phyloP scores from a whole-genome alignment of 192 early-diverging fungal species.

The Coemansia sp. region DNA sequence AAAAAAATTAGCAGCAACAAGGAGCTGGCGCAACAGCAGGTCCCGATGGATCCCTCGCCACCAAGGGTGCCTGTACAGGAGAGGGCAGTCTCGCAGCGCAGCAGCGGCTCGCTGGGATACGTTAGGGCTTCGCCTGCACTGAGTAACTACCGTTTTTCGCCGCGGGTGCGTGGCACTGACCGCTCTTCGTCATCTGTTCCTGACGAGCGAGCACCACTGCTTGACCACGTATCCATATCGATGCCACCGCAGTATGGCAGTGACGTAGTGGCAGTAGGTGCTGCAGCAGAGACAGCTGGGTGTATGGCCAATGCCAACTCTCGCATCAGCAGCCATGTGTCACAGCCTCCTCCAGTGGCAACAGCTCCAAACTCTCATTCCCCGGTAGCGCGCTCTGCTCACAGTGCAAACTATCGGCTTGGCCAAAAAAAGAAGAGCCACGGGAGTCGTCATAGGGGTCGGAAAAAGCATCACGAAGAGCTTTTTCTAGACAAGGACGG shows the following conservation, averaged over 20 bases:
- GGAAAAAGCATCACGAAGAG: slow-evolving; percentile 36
- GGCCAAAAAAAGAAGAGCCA: background rate
- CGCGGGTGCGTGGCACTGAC: slow-evolving; percentile 6
- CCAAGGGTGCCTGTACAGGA: too few species aligned
- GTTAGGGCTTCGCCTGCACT: background rate
- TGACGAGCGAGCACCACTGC: slow-evolving; percentile 28
- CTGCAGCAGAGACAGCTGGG: too few species aligned
- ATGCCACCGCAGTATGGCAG: too few species aligned
- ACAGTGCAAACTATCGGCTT: background rate
- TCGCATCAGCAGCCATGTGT: too few species aligned
- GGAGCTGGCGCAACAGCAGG: too few species aligned
- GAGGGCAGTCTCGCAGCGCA: background rate
- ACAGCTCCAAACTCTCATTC: too few species aligned
- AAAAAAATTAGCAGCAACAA: too few species aligned
- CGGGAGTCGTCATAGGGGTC: slow-evolving; percentile 7
- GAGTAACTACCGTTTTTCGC: slow-evolving; percentile 1
- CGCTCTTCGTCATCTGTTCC: slow-evolving; percentile 3
- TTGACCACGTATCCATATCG: slow-evolving; percentile 9
- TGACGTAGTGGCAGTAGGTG: too few species aligned
- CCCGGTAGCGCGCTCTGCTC: background rate
- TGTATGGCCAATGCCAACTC: too few species aligned
- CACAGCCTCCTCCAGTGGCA: too few species aligned
- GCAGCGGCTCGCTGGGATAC: too few species aligned
- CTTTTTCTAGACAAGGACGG: slow-evolving; percentile 51
- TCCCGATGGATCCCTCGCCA: too few species aligned